Percentiles rank a stretch among this genome's conserved stretches.
phyloP scores from a whole-genome alignment of 345 rosid species.

The Zanthoxylum bungeanum region DNA sequence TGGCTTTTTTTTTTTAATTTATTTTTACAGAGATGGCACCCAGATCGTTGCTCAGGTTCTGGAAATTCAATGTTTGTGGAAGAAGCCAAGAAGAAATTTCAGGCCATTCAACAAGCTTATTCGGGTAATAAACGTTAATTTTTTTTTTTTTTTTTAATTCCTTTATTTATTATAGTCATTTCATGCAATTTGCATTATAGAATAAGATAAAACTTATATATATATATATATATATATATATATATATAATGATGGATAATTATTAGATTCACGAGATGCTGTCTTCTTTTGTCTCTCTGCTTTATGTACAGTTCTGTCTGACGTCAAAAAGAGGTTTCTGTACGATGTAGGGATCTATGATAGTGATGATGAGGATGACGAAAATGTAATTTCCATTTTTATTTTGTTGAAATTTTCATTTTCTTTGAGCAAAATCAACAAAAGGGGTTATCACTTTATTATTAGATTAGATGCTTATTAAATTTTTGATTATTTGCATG shows the following conservation, averaged over 20 bases:
- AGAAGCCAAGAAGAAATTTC: constrained; percentile 87
- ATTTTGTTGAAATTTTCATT: no score
- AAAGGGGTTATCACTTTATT: neutral
- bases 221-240: no score
- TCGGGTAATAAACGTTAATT: constrained; percentile 79
- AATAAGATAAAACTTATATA: neutral
- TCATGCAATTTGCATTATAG: constrained; percentile 5
- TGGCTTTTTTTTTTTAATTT: neutral
- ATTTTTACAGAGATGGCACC: constrained; percentile 81
- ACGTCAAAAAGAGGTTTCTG: constrained; percentile 77
- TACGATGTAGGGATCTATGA: constrained; percentile 88
- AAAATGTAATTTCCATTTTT: constrained; percentile 38
- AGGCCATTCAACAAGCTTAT: constrained; percentile 83
- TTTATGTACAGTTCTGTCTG: constrained; percentile 65
- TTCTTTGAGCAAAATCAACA: neutral
- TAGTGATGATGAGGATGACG: constrained; percentile 79
- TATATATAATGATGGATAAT: constrained; percentile 3
- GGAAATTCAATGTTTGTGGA: constrained; percentile 63
- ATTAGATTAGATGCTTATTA: no score
- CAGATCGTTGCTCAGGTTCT: constrained; percentile 87
- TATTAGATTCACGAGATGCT: constrained; percentile 21
- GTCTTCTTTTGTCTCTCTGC: constrained; percentile 2
- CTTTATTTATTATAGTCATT: neutral
- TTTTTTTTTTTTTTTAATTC: no score
- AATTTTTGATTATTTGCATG: neutral